Evolutionary conservation across 2,329 filamentous ascomycete species (phyloP).

Genomic region (Dryadomyces sulphureus): DNA sequence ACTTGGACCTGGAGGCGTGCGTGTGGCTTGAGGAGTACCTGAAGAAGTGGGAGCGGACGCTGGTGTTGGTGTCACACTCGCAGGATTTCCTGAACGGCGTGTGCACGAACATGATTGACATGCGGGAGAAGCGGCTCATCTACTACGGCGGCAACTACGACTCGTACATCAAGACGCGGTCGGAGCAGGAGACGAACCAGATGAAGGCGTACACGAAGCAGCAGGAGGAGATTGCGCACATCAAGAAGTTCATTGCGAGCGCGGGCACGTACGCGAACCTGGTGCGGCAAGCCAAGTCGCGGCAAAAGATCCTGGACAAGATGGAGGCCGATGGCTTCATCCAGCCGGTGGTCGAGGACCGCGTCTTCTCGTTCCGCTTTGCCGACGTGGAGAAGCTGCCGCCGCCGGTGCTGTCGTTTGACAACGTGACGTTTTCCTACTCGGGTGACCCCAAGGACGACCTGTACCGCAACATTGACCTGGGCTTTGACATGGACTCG

Average conservation of each 20-base stretch:
- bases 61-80: conserved; percentile 92
- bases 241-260: conserved; percentile 99
- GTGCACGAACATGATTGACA: conserved; percentile 96
- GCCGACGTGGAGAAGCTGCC: conserved; percentile 99
- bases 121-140: conserved; percentile 73
- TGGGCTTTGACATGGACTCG: conserved; percentile 99
- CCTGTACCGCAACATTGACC: conserved; percentile 89
- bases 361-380: conserved; percentile 94
- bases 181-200: conserved; percentile 94
- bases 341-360: conserved; percentile 71
- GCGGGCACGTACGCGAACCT: conserved; percentile 99
- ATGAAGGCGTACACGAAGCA: conserved; percentile 99
- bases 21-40: conserved; percentile 99
- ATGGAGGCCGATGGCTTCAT: conserved; percentile 99
- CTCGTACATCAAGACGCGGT: conserved; percentile 85
- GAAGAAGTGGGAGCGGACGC: conserved; percentile 98
- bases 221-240: conserved; percentile 96
- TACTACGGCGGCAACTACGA: conserved; percentile 99
- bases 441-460: conserved; percentile 80
- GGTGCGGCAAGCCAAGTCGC: conserved; percentile 95
- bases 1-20: conserved; percentile 97
- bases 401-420: conserved; percentile 88
- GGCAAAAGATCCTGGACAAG: conserved; percentile 99
- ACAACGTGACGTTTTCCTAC: conserved; percentile 97
- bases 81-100: conserved; percentile 99